phyloP scores from a whole-genome alignment of 2,329 filamentous ascomycete genomes.

The Aureobasidium sp. region DNA sequence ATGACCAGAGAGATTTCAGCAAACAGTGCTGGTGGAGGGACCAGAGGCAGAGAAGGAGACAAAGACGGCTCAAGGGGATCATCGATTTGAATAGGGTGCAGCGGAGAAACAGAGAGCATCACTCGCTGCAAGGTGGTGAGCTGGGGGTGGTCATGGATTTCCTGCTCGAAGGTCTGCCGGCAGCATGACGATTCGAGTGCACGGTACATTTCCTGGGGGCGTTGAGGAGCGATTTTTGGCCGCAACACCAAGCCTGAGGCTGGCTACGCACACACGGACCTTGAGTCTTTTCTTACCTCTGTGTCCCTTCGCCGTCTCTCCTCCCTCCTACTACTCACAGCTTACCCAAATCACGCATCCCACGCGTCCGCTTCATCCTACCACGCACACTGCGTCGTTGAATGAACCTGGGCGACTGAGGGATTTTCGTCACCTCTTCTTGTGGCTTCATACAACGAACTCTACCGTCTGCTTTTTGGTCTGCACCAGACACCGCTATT shows the following conservation, averaged over 20 bases:
- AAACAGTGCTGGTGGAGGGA: not conserved
- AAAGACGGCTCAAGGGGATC: not conserved
- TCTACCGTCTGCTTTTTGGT: slow-evolving; percentile 37
- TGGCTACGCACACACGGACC: not conserved
- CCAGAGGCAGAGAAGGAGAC: not conserved
- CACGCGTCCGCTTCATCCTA: not conserved
- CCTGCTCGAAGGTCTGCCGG: not conserved
- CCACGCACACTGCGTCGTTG: slow-evolving; percentile 3
- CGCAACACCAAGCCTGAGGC: not conserved
- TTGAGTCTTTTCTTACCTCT: not conserved
- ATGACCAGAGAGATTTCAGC: not conserved
- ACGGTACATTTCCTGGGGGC: not conserved
- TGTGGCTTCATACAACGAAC: slow-evolving; percentile 29
- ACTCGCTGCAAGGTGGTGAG: not conserved
- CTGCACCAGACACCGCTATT: slow-evolving; percentile 38
- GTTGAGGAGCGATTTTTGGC: not conserved
- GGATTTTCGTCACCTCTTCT: slow-evolving; percentile 20
- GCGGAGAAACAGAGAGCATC: not conserved
- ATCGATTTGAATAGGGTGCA: not conserved
- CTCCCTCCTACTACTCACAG: not conserved
- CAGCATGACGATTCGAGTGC: not conserved
- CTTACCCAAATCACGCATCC: not conserved
- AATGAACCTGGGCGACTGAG: not conserved
- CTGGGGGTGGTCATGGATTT: not conserved
- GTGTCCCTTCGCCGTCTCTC: not conserved